These are phyloP conservation scores for Coemansia sp. DNA, from an alignment of 192 early-diverging fungal species.

Conservation along the genomic window DNA sequence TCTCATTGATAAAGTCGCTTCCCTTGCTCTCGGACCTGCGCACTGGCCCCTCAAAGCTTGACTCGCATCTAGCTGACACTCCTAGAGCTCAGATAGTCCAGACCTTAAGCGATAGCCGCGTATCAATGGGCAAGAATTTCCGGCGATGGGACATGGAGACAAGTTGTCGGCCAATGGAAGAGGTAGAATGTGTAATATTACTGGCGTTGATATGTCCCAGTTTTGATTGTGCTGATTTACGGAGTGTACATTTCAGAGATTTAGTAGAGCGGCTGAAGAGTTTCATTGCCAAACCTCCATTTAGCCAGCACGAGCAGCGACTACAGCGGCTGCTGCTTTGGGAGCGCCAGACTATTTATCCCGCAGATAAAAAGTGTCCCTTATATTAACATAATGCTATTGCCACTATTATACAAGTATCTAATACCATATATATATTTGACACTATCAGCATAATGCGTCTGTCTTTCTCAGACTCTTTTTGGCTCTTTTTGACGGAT, in stretches of 20 bases:
- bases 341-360: too few relatives aligned
- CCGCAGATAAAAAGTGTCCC: too few relatives aligned
- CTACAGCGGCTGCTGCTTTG: neutral
- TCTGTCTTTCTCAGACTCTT: too few relatives aligned
- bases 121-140: neutral
- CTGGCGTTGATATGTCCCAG: neutral
- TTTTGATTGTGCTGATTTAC: neutral
- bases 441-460: too few relatives aligned
- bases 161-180: neutral
- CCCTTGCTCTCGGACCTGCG: neutral
- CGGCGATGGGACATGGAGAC: neutral
- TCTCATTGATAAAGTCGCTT: neutral
- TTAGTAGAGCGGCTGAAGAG: neutral
- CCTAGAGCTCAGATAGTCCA: neutral
- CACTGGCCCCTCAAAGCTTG: neutral
- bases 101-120: neutral
- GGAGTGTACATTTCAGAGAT: neutral
- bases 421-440: too few relatives aligned
- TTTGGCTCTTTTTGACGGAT: too few relatives aligned
- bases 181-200: neutral
- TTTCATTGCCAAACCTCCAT: neutral
- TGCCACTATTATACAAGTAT: too few relatives aligned
- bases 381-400: too few relatives aligned
- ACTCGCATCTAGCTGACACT: neutral
- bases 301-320: neutral